Base-by-base conservation (phyloP, 2,329 filamentous ascomycete genomes). In the Verruconis gallopava region DNA sequence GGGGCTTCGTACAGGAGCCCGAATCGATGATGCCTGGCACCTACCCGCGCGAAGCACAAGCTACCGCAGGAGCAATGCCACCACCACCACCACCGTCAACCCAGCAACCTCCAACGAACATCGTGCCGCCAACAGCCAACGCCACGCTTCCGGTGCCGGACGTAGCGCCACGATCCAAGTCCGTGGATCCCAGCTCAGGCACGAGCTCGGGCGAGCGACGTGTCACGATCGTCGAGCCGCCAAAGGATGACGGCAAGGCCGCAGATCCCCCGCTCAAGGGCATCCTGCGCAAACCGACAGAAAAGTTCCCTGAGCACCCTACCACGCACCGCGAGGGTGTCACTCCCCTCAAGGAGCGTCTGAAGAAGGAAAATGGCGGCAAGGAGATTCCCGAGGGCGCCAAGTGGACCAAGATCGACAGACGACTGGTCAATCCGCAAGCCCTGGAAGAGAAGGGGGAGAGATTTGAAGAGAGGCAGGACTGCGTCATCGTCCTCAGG, bases 401-500 rank as follows among this genome's bases (percentile, higher is more conserved):
- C 2, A 42, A 42, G 32, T 95, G 88, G 88, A 95, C 88, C 37
- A 93, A 91, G 65, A 88, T 96, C 55, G 84, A 81, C 56, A 77
- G 88, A 44, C 78, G 81, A 50, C 72, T 93, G 43, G 88, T 96
- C 52, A 95, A 93, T 51, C 86, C 88, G 0, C 82, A 89, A 51
- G 86, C 88, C 1, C 65, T 96, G 37, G 81, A 84, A 44, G 73
- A 83, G 47, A 82, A 83, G n/a, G 83, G 91, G 52, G 88, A 95
- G 64, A 73, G 89, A 21, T 96, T 82, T 50, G 89, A 96, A 61
- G 83, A 93, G 52, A 75, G 86, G n/a, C 75, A 86, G 46, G 86
- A 94, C 54, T 93, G 86, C 59, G 86, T 96, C 45, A 94, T 95
- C 58, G 86, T 95, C 2, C 68, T 96, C 43, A 72, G 88, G 43